Conservation (phyloP, 352 stramenopile genomes). For the Phytophthora tentaculata region DNA sequence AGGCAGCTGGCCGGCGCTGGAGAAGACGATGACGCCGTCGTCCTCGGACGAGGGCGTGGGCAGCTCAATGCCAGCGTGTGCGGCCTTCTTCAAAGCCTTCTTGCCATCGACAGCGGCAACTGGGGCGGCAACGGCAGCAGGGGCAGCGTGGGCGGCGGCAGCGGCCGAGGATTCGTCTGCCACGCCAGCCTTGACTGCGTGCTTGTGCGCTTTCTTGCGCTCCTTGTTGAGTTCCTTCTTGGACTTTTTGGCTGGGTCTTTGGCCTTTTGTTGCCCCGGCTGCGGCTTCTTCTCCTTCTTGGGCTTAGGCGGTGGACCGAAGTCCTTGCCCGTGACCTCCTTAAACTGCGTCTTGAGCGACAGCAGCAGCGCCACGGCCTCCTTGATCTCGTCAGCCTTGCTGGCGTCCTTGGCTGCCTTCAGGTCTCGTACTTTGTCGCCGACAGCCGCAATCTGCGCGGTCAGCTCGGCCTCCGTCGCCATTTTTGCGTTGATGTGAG, state of each 20-base stretch:
- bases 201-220: constrained; percentile 86
- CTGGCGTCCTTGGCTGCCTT: constrained; percentile 64
- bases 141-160: constrained; percentile 17
- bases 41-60: constrained; percentile 48
- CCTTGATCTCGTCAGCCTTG: constrained; percentile 58
- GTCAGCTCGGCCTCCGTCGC: constrained; percentile 63
- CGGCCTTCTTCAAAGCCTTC: constrained; percentile 43
- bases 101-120: constrained; percentile 15
- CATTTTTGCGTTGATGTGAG: constrained; percentile 35
- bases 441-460: constrained; percentile 65
- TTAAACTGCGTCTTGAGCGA: constrained; percentile 85
- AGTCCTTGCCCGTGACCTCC: constrained; percentile 74
- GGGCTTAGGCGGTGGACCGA: constrained; percentile 62
- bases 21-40: constrained; percentile 72
- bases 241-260: constrained; percentile 72
- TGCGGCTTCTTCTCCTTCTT: constrained; percentile 72
- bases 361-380: constrained; percentile 62
- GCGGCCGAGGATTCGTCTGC: constrained; percentile 18
- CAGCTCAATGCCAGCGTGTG: constrained; percentile 46
- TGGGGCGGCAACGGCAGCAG: constrained; percentile 8
- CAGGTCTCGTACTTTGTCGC: constrained; percentile 74
- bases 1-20: constrained; percentile 55
- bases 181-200: constrained; percentile 65
- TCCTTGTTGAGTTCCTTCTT: constrained; percentile 92
- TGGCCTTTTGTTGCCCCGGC: constrained; percentile 21